Base-by-base conservation (phyloP, 2,329 filamentous ascomycete species). In the Aureobasidium sp. region DNA sequence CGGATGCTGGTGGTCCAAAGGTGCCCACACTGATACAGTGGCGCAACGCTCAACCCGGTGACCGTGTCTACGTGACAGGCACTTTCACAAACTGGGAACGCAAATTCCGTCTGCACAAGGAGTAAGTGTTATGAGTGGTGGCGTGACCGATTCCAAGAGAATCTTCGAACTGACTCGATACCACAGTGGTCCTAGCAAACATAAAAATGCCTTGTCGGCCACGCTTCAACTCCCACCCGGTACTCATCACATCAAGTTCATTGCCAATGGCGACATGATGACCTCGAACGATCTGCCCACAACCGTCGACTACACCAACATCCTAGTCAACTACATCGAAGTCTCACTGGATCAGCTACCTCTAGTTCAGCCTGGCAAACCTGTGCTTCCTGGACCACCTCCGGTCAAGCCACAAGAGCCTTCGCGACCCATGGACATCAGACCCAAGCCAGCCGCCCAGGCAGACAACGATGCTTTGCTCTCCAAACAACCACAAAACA, bases 11-110 rank as follows among this genome's bases (percentile, higher is more conserved):
- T 9, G 60, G 60, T 12, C 88, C 89, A 42, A 89, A 89, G 8
- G 89, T 97, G 45, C 90, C 91, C 1, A 96, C 90, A 1, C 79
- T 83, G 62, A 85, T 99, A 63, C 89, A 95, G 75, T 99, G 94
- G 94, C 83, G 83, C 66, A 83, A 85, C 9, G 61, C 35, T 62
- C 42, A 58, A 48, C 85, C 85, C 58, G 92, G 90, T 63, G 89
- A 96, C 62, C 95, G 92, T 75, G 85, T 97, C 66, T 99, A 96
- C 73, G 91, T 99, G 49, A 99, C 94, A 0, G 93, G 93, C 66
- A 97, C 94, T 22, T 97, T 97, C 72, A 95, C 96, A 69, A 90
- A 93, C 73, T 99, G 94, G 94, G 91, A 95, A 76, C 88, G 89
- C 73, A 97, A 97, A 77, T 95, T 92, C 73, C 85, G 89, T 68